A percentile compares a stretch with the other conserved stretches of the same genome.
Evolutionary conservation across 345 rosid genomes (phyloP).

Genomic region (Euphorbia peplus): DNA sequence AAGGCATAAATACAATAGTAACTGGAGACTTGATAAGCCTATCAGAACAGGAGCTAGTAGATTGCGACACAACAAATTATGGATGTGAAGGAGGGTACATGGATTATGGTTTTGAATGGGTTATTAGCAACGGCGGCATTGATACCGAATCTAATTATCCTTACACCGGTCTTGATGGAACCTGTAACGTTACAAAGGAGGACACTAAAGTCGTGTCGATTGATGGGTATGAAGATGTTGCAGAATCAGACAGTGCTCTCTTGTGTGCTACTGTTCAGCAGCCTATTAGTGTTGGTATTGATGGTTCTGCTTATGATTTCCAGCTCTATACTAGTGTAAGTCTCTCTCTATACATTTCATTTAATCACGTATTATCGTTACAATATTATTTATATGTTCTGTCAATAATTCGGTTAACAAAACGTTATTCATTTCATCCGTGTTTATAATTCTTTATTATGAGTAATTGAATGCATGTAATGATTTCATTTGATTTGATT

Average conservation of each 20-base stretch:
- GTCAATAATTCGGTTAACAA: too few relatives aligned
- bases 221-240: constrained; percentile 66
- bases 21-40: constrained; percentile 57
- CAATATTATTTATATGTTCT: too few relatives aligned
- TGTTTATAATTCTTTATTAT: too few relatives aligned
- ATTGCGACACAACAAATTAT: constrained; percentile 52
- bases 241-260: constrained; percentile 53
- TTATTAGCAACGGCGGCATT: constrained; percentile 61
- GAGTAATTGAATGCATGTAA: too few relatives aligned
- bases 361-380: background rate
- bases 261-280: constrained; percentile 62
- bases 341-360: background rate
- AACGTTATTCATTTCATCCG: too few relatives aligned
- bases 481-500: background rate
- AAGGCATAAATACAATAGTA: constrained; percentile 60
- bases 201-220: constrained; percentile 49
- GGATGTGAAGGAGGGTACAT: constrained; percentile 80
- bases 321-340: constrained; percentile 75
- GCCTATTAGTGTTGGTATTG: constrained; percentile 72
- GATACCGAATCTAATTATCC: constrained; percentile 59
- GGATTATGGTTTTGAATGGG: constrained; percentile 82
- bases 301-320: constrained; percentile 67
- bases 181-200: constrained; percentile 57
- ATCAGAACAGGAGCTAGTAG: constrained; percentile 69
- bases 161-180: constrained; percentile 52